Conservation (phyloP, 1,139 yeast genomes). For the Taphrina wiesneri region DNA sequence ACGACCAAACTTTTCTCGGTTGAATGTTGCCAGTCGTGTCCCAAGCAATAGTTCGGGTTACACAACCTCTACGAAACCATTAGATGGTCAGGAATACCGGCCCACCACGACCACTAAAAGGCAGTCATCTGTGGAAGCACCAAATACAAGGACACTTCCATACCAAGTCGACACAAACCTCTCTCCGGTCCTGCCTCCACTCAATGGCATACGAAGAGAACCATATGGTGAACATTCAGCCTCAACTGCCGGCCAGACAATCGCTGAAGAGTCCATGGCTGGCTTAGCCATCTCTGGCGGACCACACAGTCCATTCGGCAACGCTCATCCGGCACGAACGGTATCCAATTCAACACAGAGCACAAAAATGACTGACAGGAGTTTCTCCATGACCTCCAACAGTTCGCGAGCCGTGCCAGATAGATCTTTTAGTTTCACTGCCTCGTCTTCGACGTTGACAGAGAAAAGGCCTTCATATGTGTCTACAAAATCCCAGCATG, state of each 20-base stretch:
- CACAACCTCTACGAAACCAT: neutral
- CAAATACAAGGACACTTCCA: neutral
- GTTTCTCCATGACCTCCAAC: conserved; percentile 28
- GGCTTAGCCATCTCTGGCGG: neutral
- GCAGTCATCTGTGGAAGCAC: neutral
- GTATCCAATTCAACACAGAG: conserved; percentile 22
- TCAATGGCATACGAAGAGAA: neutral
- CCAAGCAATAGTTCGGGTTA: neutral
- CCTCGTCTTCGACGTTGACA: conserved; percentile 11
- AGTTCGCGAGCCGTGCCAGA: conserved; percentile 18
- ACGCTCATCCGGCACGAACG: conserved; percentile 3
- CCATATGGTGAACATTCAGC: neutral
- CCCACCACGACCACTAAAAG: neutral
- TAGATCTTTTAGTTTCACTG: conserved; percentile 21
- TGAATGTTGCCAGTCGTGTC: neutral
- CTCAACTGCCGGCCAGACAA: neutral
- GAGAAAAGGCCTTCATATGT: conserved; percentile 27
- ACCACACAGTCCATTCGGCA: neutral
- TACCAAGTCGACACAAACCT: neutral
- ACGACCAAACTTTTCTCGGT: conserved; percentile 10
- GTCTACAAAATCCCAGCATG: conserved; percentile 20
- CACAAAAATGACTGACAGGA: conserved; percentile 15
- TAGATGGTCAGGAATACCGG: neutral
- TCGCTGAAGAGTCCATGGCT: conserved; percentile 5
- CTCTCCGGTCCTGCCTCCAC: neutral